Percentiles rank a stretch among this genome's conserved stretches.
Evolutionary conservation across 2,329 filamentous ascomycete genomes (phyloP).

Genomic region (Xylariaceae sp.): DNA sequence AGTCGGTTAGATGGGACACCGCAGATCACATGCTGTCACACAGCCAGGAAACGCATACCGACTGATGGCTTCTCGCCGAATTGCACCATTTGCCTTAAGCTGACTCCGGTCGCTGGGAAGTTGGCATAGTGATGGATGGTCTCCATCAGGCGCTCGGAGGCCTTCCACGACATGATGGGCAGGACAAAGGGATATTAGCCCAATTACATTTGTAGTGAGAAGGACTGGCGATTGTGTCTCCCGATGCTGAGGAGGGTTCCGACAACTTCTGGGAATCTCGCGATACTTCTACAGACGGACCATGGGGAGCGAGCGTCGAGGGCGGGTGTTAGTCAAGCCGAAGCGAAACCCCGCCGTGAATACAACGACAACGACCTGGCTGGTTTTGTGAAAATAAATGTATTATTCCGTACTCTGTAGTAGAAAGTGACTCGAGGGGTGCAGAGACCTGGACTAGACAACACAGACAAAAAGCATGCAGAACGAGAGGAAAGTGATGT

Average conservation of each 20-base stretch:
- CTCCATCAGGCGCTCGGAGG: slow-evolving; percentile 84
- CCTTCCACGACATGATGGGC: slow-evolving; percentile 84
- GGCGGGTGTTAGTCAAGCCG: slow-evolving; percentile 4
- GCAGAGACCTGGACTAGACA: neutral
- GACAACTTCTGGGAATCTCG: neutral
- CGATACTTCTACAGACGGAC: slow-evolving; percentile 20
- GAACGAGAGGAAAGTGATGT: neutral
- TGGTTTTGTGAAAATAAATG: neutral
- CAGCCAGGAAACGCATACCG: slow-evolving; percentile 48
- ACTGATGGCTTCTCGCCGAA: slow-evolving; percentile 92
- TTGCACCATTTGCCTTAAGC: slow-evolving; percentile 97
- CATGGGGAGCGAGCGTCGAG: slow-evolving; percentile 10
- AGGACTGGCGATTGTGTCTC: slow-evolving; percentile 4
- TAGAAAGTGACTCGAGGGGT: neutral
- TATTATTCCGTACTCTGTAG: neutral
- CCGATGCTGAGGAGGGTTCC: neutral
- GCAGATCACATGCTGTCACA: slow-evolving; percentile 2
- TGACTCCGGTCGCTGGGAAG: slow-evolving; percentile 94
- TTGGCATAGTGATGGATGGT: slow-evolving; percentile 96
- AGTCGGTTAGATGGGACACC: slow-evolving; percentile 15
- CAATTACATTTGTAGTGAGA: slow-evolving; percentile 10
- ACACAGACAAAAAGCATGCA: neutral
- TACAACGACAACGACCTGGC: slow-evolving; percentile 17
- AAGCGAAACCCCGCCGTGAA: slow-evolving; percentile 25
- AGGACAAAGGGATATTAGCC: slow-evolving; percentile 17